A percentile compares a stretch with the other conserved stretches of the same genome.
Evolutionary conservation across 2,329 filamentous ascomycete genomes (phyloP).

Genomic region (Colletotrichum sp.): DNA sequence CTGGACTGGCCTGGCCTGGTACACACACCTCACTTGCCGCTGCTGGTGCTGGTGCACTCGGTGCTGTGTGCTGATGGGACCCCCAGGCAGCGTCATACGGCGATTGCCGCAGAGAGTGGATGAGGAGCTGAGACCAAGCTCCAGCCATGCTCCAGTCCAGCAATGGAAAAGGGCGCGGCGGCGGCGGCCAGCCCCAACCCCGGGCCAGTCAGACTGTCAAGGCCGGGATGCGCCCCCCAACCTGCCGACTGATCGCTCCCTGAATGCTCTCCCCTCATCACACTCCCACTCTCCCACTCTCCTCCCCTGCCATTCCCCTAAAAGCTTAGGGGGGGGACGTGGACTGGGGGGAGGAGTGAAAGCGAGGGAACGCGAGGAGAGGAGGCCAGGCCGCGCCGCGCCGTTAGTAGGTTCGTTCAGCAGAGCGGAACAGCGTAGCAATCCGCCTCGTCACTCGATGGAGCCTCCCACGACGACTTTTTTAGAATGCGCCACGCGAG

Average conservation of each 20-base stretch:
- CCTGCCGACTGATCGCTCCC: neutral
- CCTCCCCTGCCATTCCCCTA: neutral
- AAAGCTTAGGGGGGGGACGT: neutral
- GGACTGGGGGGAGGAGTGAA: neutral
- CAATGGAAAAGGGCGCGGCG: neutral
- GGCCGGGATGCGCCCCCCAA: neutral
- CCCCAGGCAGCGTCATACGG: conserved; percentile 15
- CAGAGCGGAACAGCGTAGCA: neutral
- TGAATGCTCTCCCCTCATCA: neutral
- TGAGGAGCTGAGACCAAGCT: conserved; percentile 14
- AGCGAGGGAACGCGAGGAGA: neutral
- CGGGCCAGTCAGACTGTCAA: neutral
- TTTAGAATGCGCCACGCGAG: neutral
- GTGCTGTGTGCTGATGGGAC: neutral
- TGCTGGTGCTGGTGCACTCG: neutral
- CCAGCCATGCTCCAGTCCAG: neutral
- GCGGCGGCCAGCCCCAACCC: neutral
- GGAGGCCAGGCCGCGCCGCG: neutral
- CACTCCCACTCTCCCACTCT: neutral
- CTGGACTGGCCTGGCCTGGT: neutral
- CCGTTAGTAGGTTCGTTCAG: neutral
- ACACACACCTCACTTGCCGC: neutral
- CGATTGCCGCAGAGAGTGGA: conserved; percentile 20
- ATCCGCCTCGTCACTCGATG: neutral
- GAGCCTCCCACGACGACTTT: neutral